Evolutionary conservation across 495 filamentous ascomycete genomes (phyloP).

Genomic region (Penicillium roqueforti): DNA sequence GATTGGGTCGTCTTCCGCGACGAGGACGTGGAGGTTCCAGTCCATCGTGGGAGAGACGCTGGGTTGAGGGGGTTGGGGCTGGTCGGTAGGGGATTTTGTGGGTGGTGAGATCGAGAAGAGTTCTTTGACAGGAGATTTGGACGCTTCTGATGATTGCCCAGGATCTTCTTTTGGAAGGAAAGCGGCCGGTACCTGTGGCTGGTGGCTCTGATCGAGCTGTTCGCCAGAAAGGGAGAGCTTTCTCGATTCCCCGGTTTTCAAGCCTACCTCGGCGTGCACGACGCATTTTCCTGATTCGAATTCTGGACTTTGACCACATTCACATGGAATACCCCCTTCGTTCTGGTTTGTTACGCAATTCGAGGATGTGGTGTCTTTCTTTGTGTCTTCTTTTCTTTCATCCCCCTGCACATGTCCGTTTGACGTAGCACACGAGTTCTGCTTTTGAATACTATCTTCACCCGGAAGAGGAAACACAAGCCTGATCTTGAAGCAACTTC

Average conservation of each 20-base stretch:
- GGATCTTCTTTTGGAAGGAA: neutral
- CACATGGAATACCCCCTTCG: conserved; percentile 1
- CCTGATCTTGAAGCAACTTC: conserved; percentile 64
- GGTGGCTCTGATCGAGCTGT: neutral
- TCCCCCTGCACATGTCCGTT: neutral
- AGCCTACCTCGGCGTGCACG: conserved; percentile 13
- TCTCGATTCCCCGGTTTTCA: conserved; percentile 15
- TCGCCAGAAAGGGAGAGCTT: conserved; percentile 7
- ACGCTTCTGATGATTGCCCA: neutral
- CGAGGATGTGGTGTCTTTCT: neutral
- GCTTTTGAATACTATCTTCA: conserved; percentile 11
- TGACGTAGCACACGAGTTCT: neutral
- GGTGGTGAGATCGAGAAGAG: neutral
- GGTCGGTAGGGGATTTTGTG: neutral
- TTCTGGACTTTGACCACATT: conserved; percentile 13
- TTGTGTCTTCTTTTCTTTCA: neutral
- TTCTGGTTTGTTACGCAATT: neutral
- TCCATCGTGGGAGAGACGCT: neutral
- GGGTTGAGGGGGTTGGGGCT: neutral
- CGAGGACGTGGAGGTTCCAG: conserved; percentile 55
- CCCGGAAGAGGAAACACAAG: conserved; percentile 28
- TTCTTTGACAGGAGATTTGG: no score
- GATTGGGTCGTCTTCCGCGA: conserved; percentile 87
- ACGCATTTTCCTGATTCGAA: conserved; percentile 7
- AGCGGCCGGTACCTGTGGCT: neutral